Base-by-base conservation (phyloP, 768 basidiomycete species). In the Tulasnella sp. region DNA sequence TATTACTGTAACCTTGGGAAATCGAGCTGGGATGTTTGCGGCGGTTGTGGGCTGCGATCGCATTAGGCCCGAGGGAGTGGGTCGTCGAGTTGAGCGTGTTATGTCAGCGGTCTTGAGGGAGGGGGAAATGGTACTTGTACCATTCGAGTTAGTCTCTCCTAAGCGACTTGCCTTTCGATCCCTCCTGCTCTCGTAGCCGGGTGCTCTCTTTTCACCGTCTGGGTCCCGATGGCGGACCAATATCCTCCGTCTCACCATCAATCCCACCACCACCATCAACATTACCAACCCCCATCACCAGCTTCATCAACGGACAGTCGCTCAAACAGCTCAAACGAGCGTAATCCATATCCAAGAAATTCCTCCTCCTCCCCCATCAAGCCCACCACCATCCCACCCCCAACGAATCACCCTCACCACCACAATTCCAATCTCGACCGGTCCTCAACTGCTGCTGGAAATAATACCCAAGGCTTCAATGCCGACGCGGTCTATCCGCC, bases 211-310 rank as follows among this genome's bases (percentile, higher is more conserved):
- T 26, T 29, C 26, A 67, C 61, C 61, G 32, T 67, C 61, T 67
- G 61, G 61, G 61, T 67, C 61, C 51, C 61, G 61, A 67, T 67
- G 61, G 61, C 61, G 61, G 61, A 67, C 61, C 61, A 67, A 67
- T 67, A 67, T 67, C 61, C 26, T 67, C 61, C 26, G 32, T 67
- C 61, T 35, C 61, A 67, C 29, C 61, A 67, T 67, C 61, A 67
- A 67, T 67, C 61, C 61, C 61, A 67, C 61, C 61, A 67, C 61
- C 61, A 67, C 61, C 61, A 67, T 35, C 61, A 67, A 67, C 61
- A 67, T 26, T 67, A 67, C 61, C 61, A 67, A 67, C 61, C 61
- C 61, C 61, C 61, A 67, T 67, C 61, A 32, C 61, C 61, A 67
- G 61, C 61, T 67, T 67, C 61, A 67, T 67, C 61, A 67, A 67